phyloP scores from a whole-genome alignment of 2,329 filamentous ascomycete species.

The Furcasterigmium furcatum region DNA sequence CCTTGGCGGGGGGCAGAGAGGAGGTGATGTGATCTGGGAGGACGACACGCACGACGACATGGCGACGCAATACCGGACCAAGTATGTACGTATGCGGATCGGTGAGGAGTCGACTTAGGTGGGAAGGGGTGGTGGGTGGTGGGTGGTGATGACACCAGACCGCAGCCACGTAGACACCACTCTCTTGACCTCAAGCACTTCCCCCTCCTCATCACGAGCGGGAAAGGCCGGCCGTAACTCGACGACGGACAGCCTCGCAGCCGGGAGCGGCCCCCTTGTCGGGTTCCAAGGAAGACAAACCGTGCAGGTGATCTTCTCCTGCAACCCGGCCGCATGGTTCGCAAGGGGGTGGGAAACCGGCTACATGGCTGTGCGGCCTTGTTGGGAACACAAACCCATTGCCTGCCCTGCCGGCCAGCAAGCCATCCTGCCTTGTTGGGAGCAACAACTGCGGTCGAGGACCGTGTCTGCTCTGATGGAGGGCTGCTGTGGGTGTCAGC shows the following conservation, averaged over 20 bases:
- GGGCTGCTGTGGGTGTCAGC: neutral
- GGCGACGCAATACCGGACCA: neutral
- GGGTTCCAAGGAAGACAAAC: neutral
- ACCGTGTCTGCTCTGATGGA: neutral
- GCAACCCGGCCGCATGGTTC: slow-evolving; percentile 1
- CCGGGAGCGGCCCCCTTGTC: neutral
- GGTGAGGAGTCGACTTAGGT: too few relatives aligned
- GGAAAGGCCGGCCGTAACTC: too few relatives aligned
- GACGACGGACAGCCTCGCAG: too few relatives aligned
- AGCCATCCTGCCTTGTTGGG: neutral
- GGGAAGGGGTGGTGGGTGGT: too few relatives aligned
- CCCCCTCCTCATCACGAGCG: too few relatives aligned
- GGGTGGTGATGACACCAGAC: too few relatives aligned
- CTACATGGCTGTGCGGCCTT: neutral
- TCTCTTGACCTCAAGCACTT: too few relatives aligned
- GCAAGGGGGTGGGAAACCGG: neutral
- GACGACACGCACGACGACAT: neutral
- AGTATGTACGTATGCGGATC: too few relatives aligned
- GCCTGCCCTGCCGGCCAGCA: neutral
- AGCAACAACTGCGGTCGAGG: too few relatives aligned
- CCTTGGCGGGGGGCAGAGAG: neutral
- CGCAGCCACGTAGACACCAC: too few relatives aligned
- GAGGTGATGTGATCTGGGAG: too few relatives aligned
- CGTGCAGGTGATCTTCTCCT: neutral
- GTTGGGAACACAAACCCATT: neutral